A percentile compares a stretch with the other conserved stretches of the same genome.
Conservation (phyloP, 1,284 basidiomycete species). For the Exobasidium rhododendri region DNA sequence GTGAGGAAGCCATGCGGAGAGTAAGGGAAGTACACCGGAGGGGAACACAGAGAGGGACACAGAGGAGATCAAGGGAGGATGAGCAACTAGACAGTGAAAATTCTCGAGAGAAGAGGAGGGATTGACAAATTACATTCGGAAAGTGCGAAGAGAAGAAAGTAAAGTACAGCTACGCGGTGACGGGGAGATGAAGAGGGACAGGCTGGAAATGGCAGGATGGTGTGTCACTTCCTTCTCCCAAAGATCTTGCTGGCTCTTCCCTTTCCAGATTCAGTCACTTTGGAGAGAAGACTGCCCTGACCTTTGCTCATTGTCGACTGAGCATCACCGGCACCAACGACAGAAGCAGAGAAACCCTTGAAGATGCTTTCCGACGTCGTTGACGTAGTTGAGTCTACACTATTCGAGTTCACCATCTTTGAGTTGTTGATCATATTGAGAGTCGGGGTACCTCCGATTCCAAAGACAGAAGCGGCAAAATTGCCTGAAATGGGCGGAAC, state of each 20-base stretch:
- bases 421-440: not conserved
- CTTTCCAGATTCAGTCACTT: not conserved
- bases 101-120: no score
- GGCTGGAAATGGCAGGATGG: no score
- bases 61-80: not conserved
- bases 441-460: not conserved
- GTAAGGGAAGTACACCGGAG: no score
- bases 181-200: no score
- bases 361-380: not conserved
- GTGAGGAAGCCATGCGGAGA: no score
- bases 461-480: not conserved
- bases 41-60: no score
- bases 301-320: not conserved
- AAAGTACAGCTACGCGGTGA: no score
- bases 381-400: not conserved
- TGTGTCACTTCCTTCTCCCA: not conserved
- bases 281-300: slow-evolving; percentile 5
- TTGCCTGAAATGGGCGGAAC: not conserved
- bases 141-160: no score
- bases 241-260: slow-evolving; percentile 1
- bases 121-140: no score
- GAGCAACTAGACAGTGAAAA: not conserved
- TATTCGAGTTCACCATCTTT: not conserved
- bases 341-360: not conserved
- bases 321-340: not conserved